phyloP scores from a whole-genome alignment of 805 yeast species.

The Saccharomyces jurei region DNA sequence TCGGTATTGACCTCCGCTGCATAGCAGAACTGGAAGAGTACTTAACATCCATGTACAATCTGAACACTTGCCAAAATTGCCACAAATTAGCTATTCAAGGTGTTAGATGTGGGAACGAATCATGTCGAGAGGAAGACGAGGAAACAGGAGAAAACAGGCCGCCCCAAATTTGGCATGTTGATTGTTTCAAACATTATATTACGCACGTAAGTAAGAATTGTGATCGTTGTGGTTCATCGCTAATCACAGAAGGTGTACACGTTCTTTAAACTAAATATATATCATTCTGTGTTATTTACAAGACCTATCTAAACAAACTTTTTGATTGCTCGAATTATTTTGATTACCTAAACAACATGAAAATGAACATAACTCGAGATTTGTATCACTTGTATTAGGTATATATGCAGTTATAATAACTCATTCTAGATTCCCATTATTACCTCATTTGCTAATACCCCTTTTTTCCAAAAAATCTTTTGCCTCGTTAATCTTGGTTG shows the following conservation, averaged over 20 bases:
- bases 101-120: conserved; percentile 15
- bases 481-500: conserved; percentile 90
- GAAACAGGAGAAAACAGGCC: neutral
- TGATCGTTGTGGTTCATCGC: conserved; percentile 9
- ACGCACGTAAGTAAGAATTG: conserved; percentile 21
- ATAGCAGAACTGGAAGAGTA: conserved; percentile 23
- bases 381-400: neutral
- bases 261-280: neutral
- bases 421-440: neutral
- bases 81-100: conserved; percentile 20
- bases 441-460: conserved; percentile 17
- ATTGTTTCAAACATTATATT: conserved; percentile 26
- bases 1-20: conserved; percentile 22
- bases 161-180: conserved; percentile 22
- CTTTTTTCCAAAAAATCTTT: conserved; percentile 42
- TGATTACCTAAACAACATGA: conserved; percentile 2
- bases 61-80: conserved; percentile 19
- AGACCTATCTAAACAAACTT: neutral
- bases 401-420: neutral
- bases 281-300: neutral
- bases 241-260: conserved; percentile 18
- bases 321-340: neutral
- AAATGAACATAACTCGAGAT: neutral
- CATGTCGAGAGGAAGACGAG: neutral
- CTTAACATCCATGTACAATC: conserved; percentile 10